Evolutionary conservation across 345 rosid genomes (phyloP), one percentile per base, ranked within the genome.

Genomic region (Dimocarpus longan): DNA sequence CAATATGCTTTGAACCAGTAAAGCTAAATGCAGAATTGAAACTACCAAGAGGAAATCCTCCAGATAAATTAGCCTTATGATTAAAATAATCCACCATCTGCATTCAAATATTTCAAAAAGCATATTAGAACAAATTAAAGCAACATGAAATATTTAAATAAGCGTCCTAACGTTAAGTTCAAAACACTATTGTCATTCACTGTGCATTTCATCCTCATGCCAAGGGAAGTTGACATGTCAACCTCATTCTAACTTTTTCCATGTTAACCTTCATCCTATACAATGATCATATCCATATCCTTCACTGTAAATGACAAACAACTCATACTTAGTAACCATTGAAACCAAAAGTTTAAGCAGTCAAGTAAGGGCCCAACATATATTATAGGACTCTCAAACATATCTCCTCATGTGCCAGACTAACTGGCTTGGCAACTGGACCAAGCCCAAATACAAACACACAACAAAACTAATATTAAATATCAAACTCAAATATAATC

Each of bases 41-140:
- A 84, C 94, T 85, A 74, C 97, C 94, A 42, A 89, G 84, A 52
- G 93, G 85, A 82, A 57, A 82, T 76, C 87, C 77, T 76, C 90
- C 88, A 15, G 88, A 79, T 48, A 90, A 68, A 78, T 80, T 74
- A 11, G 92, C 92, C 74, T 86, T 88, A 75, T 83, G 65, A 76
- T 92, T 90, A 54, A 90, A 87, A 77, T 83, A 83, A 69, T 89
- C 91, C 77, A 86, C 88, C 93, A 92, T 92, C 96, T 92, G 89
- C 79, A 80, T 56, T 68, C 56, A 66, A 64, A 10, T 60, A 63
- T 71, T 40, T 39, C 6, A 44, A 76, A 52, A 76, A 71, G 62
- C 10, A 74, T 66, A 69, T 73, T 57, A 76, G 46, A 65, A 64
- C 12, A 70, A 71, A 13, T 8, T 42, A 59, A 69, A 50, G 24